A percentile compares a stretch with the other conserved stretches of the same genome.
Conservation (phyloP, 345 rosid species). For the Dimocarpus longan region DNA sequence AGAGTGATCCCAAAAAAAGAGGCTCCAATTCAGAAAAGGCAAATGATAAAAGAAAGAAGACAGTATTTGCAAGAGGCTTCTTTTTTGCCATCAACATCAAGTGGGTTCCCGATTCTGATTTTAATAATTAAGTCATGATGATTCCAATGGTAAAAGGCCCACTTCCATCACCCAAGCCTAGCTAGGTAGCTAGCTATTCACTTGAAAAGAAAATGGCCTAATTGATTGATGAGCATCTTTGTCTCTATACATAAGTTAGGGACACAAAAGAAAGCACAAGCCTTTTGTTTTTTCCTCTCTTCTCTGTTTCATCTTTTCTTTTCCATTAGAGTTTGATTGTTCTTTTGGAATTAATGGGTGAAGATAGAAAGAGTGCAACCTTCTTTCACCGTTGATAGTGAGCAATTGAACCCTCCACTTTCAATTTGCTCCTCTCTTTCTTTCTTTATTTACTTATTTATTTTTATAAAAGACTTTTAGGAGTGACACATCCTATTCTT, state of each 20-base stretch:
- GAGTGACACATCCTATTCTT: slow-evolving; percentile 33
- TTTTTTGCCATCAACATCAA: slow-evolving; percentile 41
- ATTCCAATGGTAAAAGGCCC: slow-evolving; percentile 30
- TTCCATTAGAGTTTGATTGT: slow-evolving; percentile 15
- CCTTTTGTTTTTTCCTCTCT: slow-evolving; percentile 9
- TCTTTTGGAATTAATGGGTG: slow-evolving; percentile 15
- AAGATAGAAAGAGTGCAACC: slow-evolving; percentile 26
- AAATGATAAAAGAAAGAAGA: slow-evolving; percentile 21
- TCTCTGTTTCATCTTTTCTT: slow-evolving; percentile 16
- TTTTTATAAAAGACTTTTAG: slow-evolving; percentile 17
- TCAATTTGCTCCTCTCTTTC: slow-evolving; percentile 30
- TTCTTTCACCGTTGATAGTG: slow-evolving; percentile 42
- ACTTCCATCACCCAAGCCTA: slow-evolving; percentile 12
- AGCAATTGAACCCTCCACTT: slow-evolving; percentile 45
- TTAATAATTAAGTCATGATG: slow-evolving; percentile 38
- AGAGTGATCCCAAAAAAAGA: slow-evolving; percentile 28
- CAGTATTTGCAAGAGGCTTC: slow-evolving; percentile 35
- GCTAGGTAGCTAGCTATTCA: slow-evolving; percentile 15
- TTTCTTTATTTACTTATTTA: neutral
- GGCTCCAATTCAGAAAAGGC: slow-evolving; percentile 13
- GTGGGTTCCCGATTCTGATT: slow-evolving; percentile 57
- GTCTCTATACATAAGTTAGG: slow-evolving; percentile 37
- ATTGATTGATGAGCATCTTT: slow-evolving; percentile 44
- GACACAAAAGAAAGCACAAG: slow-evolving; percentile 35
- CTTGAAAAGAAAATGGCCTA: slow-evolving; percentile 17